Percentiles rank a stretch among this genome's conserved stretches.
Conservation (phyloP, 306 rosid species). For the Vigna trinervia region DNA sequence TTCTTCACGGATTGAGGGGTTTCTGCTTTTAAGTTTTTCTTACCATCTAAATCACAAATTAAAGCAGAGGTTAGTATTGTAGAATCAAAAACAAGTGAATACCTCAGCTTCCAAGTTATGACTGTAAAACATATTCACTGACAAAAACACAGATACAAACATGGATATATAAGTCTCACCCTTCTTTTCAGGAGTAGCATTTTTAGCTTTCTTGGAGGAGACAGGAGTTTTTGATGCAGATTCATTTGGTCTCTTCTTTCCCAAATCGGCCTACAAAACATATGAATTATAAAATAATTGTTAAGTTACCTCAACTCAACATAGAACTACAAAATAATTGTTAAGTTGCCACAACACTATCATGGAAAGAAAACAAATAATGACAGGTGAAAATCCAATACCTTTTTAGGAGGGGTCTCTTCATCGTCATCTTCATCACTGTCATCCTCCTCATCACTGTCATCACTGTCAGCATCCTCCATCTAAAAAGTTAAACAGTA, state of each 20-base stretch:
- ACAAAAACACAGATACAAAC: background rate
- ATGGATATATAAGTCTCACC: constrained; percentile 51
- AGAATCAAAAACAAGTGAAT: too few species aligned
- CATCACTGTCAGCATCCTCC: constrained; percentile 53
- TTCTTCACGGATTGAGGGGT: constrained; percentile 92
- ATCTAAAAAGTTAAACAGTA: constrained; percentile 42
- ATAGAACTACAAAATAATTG: background rate
- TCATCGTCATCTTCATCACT: constrained; percentile 57
- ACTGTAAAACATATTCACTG: background rate
- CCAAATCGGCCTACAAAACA: constrained; percentile 49
- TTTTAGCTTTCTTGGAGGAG: constrained; percentile 71
- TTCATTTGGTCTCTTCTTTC: constrained; percentile 74
- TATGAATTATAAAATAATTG: background rate
- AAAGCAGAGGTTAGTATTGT: background rate
- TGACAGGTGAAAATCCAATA: background rate
- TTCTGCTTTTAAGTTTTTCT: constrained; percentile 68
- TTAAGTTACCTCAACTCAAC: background rate
- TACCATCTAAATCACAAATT: constrained; percentile 54
- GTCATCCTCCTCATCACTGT: constrained; percentile 47
- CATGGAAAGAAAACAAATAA: background rate
- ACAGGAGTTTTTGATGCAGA: constrained; percentile 73
- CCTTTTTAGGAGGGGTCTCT: constrained; percentile 74
- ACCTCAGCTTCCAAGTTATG: background rate
- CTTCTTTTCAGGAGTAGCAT: constrained; percentile 69
- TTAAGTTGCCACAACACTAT: background rate